Base-by-base conservation (phyloP, 768 basidiomycete genomes). In the Serendipita sp. region DNA sequence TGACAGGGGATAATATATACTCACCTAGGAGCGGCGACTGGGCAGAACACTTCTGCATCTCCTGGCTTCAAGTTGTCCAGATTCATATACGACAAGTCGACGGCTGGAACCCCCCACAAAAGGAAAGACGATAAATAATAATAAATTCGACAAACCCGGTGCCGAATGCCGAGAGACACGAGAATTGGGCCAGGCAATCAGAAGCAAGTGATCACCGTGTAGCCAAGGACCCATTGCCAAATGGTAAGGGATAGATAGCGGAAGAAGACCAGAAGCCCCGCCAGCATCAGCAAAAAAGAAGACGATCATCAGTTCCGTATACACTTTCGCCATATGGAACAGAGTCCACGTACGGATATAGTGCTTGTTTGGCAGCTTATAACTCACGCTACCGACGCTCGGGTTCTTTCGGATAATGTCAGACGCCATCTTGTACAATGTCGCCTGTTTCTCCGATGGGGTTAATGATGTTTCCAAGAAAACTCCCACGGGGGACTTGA, bases 281-380 rank as follows among this genome's bases (percentile, higher is more conserved):
- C 83, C 45, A 80, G 24, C 24, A 41, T 41, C 41, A 41, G 41
- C 41, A 41, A 41, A 41, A 41, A 41, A 41, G 41, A 41, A 41
- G 41, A 41, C 41, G 68, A 70, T 91, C 90, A 69, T 89, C 86
- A 7, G 87, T 71, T 1, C 82, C 83, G 48, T 24, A 24, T 24
- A 87, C 24, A 24, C 24, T 24, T 75, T 51, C 48, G 2, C 48
- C 48, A 18, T 51, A 5, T 18, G 18, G 48, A 32, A 51, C n/a
- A 37, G 34, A n/a, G 16, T 54, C 53, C 13, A 38, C 56, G 18
- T n/a, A 60, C 56, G 88, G 69, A 96, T 82, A 73, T 95, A 97
- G 72, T 96, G 94, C 75, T 93, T 91, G 78, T 98, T 98, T 1
- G 95, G 94, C 2, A 96, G 79, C 47, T 76, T 74, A 74, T 95